These are phyloP conservation scores for Phytophthora citricola DNA, from an alignment of 352 stramenopile species.

Conservation along the genomic window DNA sequence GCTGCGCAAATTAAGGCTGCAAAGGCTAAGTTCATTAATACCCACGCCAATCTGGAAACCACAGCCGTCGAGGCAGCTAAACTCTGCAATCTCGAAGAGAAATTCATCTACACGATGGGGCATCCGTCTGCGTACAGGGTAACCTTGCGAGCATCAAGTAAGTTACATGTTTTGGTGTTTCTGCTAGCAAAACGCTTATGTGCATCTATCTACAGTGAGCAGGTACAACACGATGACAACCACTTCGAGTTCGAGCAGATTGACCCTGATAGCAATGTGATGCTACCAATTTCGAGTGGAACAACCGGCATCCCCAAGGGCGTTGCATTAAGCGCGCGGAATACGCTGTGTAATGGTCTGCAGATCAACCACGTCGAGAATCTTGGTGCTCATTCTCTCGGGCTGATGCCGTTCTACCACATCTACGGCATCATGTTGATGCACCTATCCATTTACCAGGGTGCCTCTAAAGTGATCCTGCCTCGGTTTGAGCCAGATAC, in stretches of 20 bases:
- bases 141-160: slow-evolving; percentile 60
- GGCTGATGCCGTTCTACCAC: slow-evolving; percentile 95
- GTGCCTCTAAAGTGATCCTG: slow-evolving; percentile 85
- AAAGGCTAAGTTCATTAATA: slow-evolving; percentile 64
- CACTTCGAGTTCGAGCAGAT: slow-evolving; percentile 39
- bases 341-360: slow-evolving; percentile 91
- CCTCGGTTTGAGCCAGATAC: slow-evolving; percentile 89
- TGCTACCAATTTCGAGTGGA: slow-evolving; percentile 94
- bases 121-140: neutral
- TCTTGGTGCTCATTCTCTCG: slow-evolving; percentile 52
- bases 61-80: slow-evolving; percentile 50
- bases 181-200: slow-evolving; percentile 5
- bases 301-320: slow-evolving; percentile 93
- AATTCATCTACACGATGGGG: slow-evolving; percentile 62
- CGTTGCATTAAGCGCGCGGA: slow-evolving; percentile 83
- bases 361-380: slow-evolving; percentile 81
- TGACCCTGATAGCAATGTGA: slow-evolving; percentile 56
- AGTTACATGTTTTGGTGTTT: slow-evolving; percentile 17
- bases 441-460: slow-evolving; percentile 84
- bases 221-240: slow-evolving; percentile 41
- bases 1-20: slow-evolving; percentile 50
- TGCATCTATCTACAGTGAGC: slow-evolving; percentile 42
- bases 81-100: slow-evolving; percentile 34
- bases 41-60: slow-evolving; percentile 53
- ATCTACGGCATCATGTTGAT: slow-evolving; percentile 93